Evolutionary conservation across 2,329 filamentous ascomycete species (phyloP).

Genomic region (Lachnellula subtilissima): DNA sequence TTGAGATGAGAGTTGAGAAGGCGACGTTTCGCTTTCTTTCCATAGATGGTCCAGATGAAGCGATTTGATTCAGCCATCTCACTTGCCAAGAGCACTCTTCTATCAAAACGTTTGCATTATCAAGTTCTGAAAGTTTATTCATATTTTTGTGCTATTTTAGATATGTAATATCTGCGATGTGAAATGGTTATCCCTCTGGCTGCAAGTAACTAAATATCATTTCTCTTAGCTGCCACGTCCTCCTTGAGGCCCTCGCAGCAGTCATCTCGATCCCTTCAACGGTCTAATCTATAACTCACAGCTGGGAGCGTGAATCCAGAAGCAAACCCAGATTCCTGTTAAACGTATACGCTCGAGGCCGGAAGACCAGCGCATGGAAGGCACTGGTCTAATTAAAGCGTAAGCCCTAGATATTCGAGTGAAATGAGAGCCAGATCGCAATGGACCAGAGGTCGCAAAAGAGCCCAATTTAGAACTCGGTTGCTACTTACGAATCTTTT

Average conservation of each 20-base stretch:
- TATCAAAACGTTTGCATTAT: not conserved
- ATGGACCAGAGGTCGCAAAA: conserved; percentile 28
- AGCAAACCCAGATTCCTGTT: not conserved
- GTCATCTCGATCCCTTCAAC: not conserved
- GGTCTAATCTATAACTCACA: not conserved
- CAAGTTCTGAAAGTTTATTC: not conserved
- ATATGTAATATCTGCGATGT: too few relatives aligned
- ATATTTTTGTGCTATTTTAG: not conserved
- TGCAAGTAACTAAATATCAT: not conserved
- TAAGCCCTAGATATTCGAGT: conserved; percentile 34
- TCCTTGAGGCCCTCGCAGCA: not conserved
- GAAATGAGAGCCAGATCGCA: conserved; percentile 42
- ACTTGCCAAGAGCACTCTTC: not conserved
- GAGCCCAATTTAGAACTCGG: conserved; percentile 38
- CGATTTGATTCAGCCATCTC: not conserved
- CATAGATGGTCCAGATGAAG: not conserved
- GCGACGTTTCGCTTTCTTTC: conserved; percentile 8
- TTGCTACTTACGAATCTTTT: conserved; percentile 32
- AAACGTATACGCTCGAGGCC: conserved; percentile 25
- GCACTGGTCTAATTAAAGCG: conserved; percentile 23
- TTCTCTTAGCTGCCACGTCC: not conserved
- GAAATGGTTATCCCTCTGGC: too few relatives aligned
- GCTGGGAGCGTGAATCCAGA: too few relatives aligned
- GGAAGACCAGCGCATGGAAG: conserved; percentile 22
- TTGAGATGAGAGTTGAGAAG: not conserved